phyloP scores from a whole-genome alignment of 2,329 filamentous ascomycete species.

The Bisporella sp. region DNA sequence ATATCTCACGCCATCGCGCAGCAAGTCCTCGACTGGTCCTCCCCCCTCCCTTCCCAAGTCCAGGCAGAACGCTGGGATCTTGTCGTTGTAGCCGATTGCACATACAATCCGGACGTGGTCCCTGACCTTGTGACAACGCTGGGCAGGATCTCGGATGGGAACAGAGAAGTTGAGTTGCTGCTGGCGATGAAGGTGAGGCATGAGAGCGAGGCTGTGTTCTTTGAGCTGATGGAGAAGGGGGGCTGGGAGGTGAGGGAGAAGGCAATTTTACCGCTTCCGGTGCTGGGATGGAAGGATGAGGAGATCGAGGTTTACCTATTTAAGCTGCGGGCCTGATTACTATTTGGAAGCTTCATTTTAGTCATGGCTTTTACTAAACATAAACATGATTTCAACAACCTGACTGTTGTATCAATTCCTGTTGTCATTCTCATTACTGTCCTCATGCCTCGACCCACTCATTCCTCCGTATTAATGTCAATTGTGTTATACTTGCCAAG shows the following conservation, averaged over 20 bases:
- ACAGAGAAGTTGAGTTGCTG: constrained; percentile 31
- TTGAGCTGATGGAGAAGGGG: constrained; percentile 46
- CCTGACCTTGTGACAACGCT: constrained; percentile 55
- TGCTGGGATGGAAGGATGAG: constrained; percentile 20
- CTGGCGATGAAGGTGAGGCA: constrained; percentile 63
- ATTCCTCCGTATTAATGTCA: too few relatives aligned
- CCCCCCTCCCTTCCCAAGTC: constrained; percentile 31
- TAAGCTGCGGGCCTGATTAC: neutral
- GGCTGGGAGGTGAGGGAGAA: constrained; percentile 15
- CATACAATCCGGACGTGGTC: constrained; percentile 63
- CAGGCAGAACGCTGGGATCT: constrained; percentile 41
- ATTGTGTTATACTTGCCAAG: too few relatives aligned
- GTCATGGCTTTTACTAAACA: too few relatives aligned
- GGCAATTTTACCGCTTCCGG: constrained; percentile 10
- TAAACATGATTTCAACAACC: too few relatives aligned
- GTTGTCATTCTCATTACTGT: too few relatives aligned
- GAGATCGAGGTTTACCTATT: constrained; percentile 25
- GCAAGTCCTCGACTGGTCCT: constrained; percentile 57
- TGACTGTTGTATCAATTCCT: too few relatives aligned
- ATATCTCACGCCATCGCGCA: neutral
- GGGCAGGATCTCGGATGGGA: constrained; percentile 16
- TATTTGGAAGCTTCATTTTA: too few relatives aligned
- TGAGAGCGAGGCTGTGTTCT: constrained; percentile 59
- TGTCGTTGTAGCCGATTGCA: constrained; percentile 63
- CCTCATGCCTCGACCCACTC: too few relatives aligned